Evolutionary conservation across 2,329 filamentous ascomycete genomes (phyloP), one percentile per base, ranked within the genome.

Genomic region (Rutstroemia sp.): DNA sequence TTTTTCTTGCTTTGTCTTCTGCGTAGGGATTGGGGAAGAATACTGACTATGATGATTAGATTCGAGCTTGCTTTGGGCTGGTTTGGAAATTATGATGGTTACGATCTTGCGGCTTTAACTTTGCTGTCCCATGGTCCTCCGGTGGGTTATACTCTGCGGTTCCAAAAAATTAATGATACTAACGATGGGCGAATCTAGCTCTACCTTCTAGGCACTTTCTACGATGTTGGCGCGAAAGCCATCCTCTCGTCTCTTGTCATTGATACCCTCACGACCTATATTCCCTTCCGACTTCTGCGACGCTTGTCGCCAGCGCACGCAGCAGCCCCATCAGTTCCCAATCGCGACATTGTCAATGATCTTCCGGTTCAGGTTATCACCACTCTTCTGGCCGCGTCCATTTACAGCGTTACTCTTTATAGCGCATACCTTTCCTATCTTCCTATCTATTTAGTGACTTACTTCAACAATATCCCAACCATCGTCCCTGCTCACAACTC

Each of bases 201-300:
- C 60, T 88, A 88, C 68, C 83, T 96, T 45, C 77, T 95, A 27
- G 77, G 78, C 30, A 83, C 83, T 52, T 96, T 95, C 75, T 96
- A 95, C 78, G 73, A 77, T 38, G 78, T 95, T 63, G 79, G 80
- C 25, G 75, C 80, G 25, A 71, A 75, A 53, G 86, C 87, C 0
- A 78, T 85, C 19, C 66, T 83, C 30, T 74, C 80, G 41, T 82
- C 82, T 38, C 78, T 90, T 51, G 70, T 74, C 37, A 86, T 92
- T 65, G 87, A 92, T 65, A 74, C 88, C 52, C 65, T 85, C 58
- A 82, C 88, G 2, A 82, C 83, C 44, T 84, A 85, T 44, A 67
- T 89, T 27, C 90, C 92, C 1, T 92, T 95, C 71, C 77, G 80
- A 58, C 78, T 94, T 45, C 76, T 95, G 54, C 87, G 90, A 51